Evolutionary conservation across 2,329 filamentous ascomycete species (phyloP).

Genomic region (Scedosporium apiospermum): DNA sequence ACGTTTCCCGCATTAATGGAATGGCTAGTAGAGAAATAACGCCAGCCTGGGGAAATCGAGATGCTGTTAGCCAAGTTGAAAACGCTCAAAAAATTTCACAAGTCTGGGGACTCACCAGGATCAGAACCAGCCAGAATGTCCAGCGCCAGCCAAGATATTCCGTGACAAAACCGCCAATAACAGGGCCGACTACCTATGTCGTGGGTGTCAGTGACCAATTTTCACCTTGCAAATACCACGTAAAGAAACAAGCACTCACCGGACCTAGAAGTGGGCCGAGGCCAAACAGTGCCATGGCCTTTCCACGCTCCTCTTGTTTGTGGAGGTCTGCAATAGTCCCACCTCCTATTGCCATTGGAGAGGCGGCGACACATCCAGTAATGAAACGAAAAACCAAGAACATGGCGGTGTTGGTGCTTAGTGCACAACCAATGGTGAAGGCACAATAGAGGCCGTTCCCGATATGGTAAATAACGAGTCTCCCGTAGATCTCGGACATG

Average conservation of each 20-base stretch:
- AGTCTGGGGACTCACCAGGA: conserved; percentile 11
- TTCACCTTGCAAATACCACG: neutral
- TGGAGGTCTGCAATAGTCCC: conserved; percentile 60
- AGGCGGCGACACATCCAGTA: conserved; percentile 52
- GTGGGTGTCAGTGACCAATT: neutral
- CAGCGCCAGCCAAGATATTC: conserved; percentile 35
- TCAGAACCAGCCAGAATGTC: conserved; percentile 37
- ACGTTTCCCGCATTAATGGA: conserved; percentile 28
- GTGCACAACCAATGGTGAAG: conserved; percentile 40
- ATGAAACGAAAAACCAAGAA: conserved; percentile 52
- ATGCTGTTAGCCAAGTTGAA: too few species aligned
- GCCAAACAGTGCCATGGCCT: conserved; percentile 42
- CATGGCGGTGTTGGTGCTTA: conserved; percentile 34
- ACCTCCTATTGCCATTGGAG: conserved; percentile 54
- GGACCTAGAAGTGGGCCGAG: conserved; percentile 36
- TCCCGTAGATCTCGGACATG: conserved; percentile 49
- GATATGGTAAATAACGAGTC: conserved; percentile 37
- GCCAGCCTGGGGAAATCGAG: too few species aligned
- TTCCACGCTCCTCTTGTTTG: conserved; percentile 42
- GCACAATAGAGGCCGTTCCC: conserved; percentile 35
- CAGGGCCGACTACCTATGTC: conserved; percentile 27
- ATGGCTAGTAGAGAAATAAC: too few species aligned
- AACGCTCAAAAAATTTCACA: too few species aligned
- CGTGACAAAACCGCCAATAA: conserved; percentile 33
- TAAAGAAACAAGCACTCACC: conserved; percentile 8